phyloP scores from a whole-genome alignment of 306 rosid species.

The Corylus americana region DNA sequence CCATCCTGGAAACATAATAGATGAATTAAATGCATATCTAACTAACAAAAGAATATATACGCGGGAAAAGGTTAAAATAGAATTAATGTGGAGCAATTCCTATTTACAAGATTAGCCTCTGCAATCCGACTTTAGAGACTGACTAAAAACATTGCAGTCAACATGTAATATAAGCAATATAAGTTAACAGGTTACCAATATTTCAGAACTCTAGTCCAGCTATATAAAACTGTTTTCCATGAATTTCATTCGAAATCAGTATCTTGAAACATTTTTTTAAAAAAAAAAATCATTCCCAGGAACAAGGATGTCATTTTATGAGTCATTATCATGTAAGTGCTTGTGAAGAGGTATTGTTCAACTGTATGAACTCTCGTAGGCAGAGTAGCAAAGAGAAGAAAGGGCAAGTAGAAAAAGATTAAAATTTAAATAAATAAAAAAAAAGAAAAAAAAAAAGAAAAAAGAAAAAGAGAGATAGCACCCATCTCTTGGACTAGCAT shows the following conservation, averaged over 20 bases:
- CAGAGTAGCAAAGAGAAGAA: not conserved
- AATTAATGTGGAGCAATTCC: slow-evolving; percentile 10
- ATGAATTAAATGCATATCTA: slow-evolving; percentile 18
- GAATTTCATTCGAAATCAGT: not conserved
- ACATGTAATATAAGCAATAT: not conserved
- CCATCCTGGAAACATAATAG: slow-evolving; percentile 58
- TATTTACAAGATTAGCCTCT: slow-evolving; percentile 18
- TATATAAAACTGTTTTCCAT: not conserved
- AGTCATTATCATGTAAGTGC: not conserved
- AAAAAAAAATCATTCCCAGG: not conserved
- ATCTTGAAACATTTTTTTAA: not conserved
- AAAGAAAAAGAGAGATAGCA: not conserved
- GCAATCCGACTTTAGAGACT: slow-evolving; percentile 15
- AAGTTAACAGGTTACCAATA: not conserved
- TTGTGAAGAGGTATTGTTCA: not conserved
- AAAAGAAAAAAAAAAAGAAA: too few species aligned
- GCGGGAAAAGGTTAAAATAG: slow-evolving; percentile 17
- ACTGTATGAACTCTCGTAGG: not conserved
- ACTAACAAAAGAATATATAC: slow-evolving; percentile 4
- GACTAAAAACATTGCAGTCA: slow-evolving; percentile 9
- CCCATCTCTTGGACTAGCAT: not conserved
- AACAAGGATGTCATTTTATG: not conserved
- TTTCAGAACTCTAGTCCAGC: not conserved
- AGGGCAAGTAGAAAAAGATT: not conserved
- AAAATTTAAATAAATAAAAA: not conserved